These are phyloP conservation scores for Phytophthora hibernalis DNA, from an alignment of 352 stramenopile genomes.

Conservation along the genomic window DNA sequence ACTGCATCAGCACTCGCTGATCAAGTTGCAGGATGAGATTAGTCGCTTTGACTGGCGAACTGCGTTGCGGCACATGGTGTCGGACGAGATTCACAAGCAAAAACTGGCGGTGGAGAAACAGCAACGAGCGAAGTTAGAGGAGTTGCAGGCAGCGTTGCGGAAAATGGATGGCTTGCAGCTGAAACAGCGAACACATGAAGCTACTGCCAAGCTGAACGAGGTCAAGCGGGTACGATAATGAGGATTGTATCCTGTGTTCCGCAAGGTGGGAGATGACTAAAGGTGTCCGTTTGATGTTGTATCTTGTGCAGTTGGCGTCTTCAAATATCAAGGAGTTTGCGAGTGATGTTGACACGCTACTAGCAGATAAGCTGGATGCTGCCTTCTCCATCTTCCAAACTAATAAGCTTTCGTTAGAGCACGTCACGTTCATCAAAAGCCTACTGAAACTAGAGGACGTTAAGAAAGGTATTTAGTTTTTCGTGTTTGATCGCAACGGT, in stretches of 20 bases:
- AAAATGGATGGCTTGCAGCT: constrained; percentile 53
- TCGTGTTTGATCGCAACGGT: not conserved
- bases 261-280: not conserved
- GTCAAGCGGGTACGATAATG: constrained; percentile 46
- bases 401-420: constrained; percentile 59
- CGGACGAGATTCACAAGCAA: constrained; percentile 68
- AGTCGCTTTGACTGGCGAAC: constrained; percentile 71
- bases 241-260: not conserved
- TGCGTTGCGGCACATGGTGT: constrained; percentile 59
- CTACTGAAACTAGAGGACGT: constrained; percentile 58
- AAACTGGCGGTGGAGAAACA: constrained; percentile 54
- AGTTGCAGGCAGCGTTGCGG: constrained; percentile 50
- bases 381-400: constrained; percentile 63
- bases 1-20: constrained; percentile 78
- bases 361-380: constrained; percentile 64
- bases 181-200: constrained; percentile 51
- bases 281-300: not conserved
- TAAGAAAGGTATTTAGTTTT: constrained; percentile 33
- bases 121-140: constrained; percentile 56
- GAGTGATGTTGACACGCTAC: constrained; percentile 52
- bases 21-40: constrained; percentile 72
- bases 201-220: constrained; percentile 57
- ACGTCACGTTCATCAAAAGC: constrained; percentile 65
- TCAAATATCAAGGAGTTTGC: constrained; percentile 62
- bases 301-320: constrained; percentile 41